Percentiles rank a stretch among this genome's conserved stretches.
Evolutionary conservation across 164 flowering plant species (phyloP).

Genomic region (Amborella trichopoda): DNA sequence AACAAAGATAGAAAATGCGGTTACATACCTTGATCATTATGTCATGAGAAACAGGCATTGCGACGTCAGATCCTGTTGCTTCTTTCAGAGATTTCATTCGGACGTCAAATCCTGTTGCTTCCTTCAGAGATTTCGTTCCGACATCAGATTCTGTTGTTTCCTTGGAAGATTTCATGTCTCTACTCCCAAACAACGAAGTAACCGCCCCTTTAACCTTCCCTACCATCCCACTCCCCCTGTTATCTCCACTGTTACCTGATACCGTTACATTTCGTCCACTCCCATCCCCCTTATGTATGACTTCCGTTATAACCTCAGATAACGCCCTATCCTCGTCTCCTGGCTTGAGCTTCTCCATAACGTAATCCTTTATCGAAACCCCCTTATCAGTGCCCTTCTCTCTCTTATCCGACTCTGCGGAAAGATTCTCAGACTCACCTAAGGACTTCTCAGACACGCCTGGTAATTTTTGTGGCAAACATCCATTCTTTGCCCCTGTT

Average conservation of each 20-base stretch:
- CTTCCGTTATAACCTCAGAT: constrained; percentile 39
- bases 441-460: neutral
- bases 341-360: constrained; percentile 48
- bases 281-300: constrained; percentile 8
- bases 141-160: no score
- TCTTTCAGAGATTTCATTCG: no score
- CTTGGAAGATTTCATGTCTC: no score
- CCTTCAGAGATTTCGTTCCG: no score
- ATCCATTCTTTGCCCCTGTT: no score
- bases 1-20: no score
- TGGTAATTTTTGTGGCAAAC: no score
- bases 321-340: constrained; percentile 64
- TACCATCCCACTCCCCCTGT: constrained; percentile 6
- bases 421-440: neutral
- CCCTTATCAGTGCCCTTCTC: constrained; percentile 21
- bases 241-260: constrained; percentile 24
- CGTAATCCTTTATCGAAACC: constrained; percentile 27
- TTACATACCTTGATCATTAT: no score
- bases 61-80: no score
- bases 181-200: constrained; percentile 14
- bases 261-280: constrained; percentile 7
- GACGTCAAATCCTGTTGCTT: no score
- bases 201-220: constrained; percentile 13
- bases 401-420: constrained; percentile 1
- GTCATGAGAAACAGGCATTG: no score